Conservation (phyloP, 2,329 filamentous ascomycete genomes). For the Aspergillus oerlinghausenensis region DNA sequence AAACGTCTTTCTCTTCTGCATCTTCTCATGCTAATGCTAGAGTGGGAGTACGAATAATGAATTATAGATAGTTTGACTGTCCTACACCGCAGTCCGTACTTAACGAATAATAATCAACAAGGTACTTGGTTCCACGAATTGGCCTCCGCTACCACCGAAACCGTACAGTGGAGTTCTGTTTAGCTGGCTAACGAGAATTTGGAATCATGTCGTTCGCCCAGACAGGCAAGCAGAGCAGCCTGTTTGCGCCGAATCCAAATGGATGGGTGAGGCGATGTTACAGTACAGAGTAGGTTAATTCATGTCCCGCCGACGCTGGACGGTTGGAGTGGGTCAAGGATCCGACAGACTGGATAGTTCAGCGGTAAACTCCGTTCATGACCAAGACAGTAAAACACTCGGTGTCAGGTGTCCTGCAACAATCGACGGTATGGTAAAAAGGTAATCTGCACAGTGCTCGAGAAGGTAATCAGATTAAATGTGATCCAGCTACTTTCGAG, state of each 20-base stretch:
- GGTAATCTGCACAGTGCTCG: background rate
- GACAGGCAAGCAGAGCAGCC: background rate
- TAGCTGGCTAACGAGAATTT: background rate
- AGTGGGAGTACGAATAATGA: no score
- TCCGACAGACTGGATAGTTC: constrained; percentile 20
- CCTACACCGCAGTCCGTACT: background rate
- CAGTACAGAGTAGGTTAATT: background rate
- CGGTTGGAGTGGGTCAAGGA: constrained; percentile 13
- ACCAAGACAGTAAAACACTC: background rate
- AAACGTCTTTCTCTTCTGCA: no score
- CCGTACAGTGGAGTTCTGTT: background rate
- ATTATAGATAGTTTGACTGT: background rate
- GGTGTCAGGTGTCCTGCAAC: background rate
- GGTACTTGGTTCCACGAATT: background rate
- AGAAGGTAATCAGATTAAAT: background rate
- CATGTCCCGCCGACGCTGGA: constrained; percentile 5
- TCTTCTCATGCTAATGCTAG: background rate
- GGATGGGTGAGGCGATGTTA: background rate
- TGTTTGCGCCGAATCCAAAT: background rate
- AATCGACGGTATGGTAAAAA: background rate
- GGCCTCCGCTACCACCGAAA: background rate
- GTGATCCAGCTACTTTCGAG: background rate
- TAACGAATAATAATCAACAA: background rate
- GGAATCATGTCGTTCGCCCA: background rate
- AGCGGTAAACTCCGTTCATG: constrained; percentile 11